Evolutionary conservation across 148 eudicot species (phyloP), one percentile per base, ranked within the genome.

Genomic region (Cornus florida): DNA sequence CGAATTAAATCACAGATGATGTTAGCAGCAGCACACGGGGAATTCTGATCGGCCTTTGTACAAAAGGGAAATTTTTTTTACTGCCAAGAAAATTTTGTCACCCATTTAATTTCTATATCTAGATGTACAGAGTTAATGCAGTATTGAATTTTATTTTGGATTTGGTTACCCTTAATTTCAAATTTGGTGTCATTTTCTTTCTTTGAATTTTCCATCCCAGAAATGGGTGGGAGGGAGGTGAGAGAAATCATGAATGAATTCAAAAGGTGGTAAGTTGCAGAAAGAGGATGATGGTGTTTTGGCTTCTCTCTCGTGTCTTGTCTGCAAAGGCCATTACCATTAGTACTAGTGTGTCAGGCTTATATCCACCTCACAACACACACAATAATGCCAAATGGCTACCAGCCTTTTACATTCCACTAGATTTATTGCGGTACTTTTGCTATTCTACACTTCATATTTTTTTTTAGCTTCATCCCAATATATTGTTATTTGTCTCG

Each of bases 11-110:
- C 32, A 59, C 32, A 59, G 38, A 53, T 62, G 20, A 38, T 12
- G 7, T 74, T 69, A 64, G 73, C 66, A 41, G 83, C 75, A 43
- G 28, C 28, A 28, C 28, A 28, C 28, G 1, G 76, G 43, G 48
- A 82, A 68, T 57, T 87, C 67, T 24, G 75, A 67, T 83, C 76
- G 33, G 20, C 24, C 62, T 72, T 77, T 84, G 89, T 84, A 84
- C 82, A 84, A 87, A 43, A 87, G 73, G 41, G 81, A 73, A 74
- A 69, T 57, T 32, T 76, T 38, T 24, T 62, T 9, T 69, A 32
- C 38, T 64, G 10, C 71, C 76, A 11, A 59, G 86, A 72, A 77
- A 87, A 50, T 89, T 91, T 91, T 87, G 89, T 76, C 71, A 78
- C 59, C 65, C 65, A 72, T 72, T 67, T 16, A 71, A n/a, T 24